Evolutionary conservation across 1,139 yeast genomes (phyloP).

Genomic region (Sugiyamaella sp.): DNA sequence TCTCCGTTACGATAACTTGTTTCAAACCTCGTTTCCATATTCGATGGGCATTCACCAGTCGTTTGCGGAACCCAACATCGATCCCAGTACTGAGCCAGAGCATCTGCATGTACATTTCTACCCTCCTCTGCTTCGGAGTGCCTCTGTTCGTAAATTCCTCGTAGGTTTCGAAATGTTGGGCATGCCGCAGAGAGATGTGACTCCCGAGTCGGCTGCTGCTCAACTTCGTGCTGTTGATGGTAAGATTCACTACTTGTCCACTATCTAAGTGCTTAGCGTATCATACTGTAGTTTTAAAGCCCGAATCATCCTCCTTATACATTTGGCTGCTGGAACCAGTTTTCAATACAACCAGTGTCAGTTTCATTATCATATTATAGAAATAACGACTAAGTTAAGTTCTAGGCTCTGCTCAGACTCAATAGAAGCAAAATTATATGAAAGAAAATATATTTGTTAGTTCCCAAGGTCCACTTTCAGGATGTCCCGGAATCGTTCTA

Average conservation of each 20-base stretch:
- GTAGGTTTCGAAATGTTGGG: conserved; percentile 82
- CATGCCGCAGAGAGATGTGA: conserved; percentile 76
- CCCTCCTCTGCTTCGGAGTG: conserved; percentile 75
- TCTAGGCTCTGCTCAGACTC: too few relatives aligned
- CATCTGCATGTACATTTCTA: conserved; percentile 81
- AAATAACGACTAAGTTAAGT: too few relatives aligned
- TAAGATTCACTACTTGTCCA: conserved; percentile 25
- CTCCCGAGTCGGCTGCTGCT: conserved; percentile 72
- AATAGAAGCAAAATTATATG: too few relatives aligned
- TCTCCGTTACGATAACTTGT: conserved; percentile 69
- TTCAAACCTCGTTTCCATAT: conserved; percentile 72
- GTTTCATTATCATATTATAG: too few relatives aligned
- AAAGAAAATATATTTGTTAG: too few relatives aligned
- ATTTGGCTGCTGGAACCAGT: too few relatives aligned
- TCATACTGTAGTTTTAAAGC: too few relatives aligned
- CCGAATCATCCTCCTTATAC: too few relatives aligned
- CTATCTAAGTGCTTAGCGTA: too few relatives aligned
- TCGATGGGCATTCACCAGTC: conserved; percentile 79
- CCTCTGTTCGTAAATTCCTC: conserved; percentile 73
- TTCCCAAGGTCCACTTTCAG: too few relatives aligned
- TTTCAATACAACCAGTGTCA: too few relatives aligned
- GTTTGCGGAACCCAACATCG: conserved; percentile 25
- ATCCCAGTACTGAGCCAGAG: conserved; percentile 44
- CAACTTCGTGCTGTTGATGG: conserved; percentile 32
- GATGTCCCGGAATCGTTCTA: too few relatives aligned